phyloP scores from a whole-genome alignment of 441 rosid genomes.

The Pelargonium australe region DNA sequence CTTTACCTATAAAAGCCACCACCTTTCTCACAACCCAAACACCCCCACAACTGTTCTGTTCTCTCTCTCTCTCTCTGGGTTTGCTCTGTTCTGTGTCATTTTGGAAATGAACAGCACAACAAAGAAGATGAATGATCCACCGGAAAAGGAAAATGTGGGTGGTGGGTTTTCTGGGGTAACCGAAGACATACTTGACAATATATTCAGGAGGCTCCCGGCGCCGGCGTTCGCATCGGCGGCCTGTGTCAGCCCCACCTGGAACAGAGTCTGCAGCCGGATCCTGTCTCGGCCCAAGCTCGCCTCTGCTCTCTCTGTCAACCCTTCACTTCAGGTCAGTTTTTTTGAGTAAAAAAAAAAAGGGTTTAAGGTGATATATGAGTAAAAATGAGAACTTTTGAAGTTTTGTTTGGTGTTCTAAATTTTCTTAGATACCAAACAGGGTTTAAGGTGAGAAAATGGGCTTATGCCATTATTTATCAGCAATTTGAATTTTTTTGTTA shows the following conservation, averaged over 20 bases:
- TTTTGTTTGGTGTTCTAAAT: neutral
- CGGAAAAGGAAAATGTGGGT: neutral
- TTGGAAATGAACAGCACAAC: too few species aligned
- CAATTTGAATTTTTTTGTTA: neutral
- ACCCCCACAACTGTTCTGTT: too few species aligned
- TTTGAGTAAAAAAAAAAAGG: neutral
- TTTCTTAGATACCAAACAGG: neutral
- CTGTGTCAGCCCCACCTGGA: constrained; percentile 55
- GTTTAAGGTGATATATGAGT: too few species aligned
- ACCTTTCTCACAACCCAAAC: too few species aligned
- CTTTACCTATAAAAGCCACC: too few species aligned
- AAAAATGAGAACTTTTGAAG: too few species aligned
- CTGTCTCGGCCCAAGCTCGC: constrained; percentile 53
- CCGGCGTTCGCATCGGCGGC: constrained; percentile 51
- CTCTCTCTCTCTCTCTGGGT: too few species aligned
- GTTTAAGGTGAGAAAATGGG: too few species aligned
- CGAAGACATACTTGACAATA: constrained; percentile 44
- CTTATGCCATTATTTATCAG: too few species aligned
- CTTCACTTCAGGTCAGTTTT: constrained; percentile 34
- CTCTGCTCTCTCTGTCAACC: constrained; percentile 52
- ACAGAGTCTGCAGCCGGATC: constrained; percentile 34
- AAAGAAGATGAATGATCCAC: neutral
- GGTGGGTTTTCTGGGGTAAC: constrained; percentile 23
- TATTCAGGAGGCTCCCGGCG: constrained; percentile 47
- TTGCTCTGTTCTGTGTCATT: too few species aligned